Evolutionary conservation across 2,329 filamentous ascomycete genomes (phyloP), one percentile per base, ranked within the genome.

Genomic region (Graphiopsis chlorocephala): DNA sequence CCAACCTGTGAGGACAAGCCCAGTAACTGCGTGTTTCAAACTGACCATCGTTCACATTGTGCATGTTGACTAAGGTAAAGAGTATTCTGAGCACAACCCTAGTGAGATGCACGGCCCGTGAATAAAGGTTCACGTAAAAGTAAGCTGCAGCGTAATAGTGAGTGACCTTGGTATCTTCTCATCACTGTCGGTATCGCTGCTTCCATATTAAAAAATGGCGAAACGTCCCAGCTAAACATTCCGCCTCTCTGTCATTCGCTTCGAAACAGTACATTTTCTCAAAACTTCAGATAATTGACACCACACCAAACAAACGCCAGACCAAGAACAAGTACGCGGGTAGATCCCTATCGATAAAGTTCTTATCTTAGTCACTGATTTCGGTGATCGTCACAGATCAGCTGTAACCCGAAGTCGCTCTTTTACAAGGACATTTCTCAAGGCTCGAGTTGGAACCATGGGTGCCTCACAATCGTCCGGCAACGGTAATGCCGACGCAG

Each of bases 401-500:
- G 20, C n/a, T 20, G 23, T 20, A 17, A 20, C 17, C 38, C 38
- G 3, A 11, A 45, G 38, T 4, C 29, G 12, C n/a, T 4, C 38
- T 45, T 10, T 11, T 1, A 20, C 10, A 2, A 20, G 8, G 38
- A 20, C 38, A 23, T 20, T 20, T 20, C 38, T 45, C n/a, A 45
- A 20, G n/a, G n/a, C 8, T 45, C 38, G 50, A 28, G 8, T 31
- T 28, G 15, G 6, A n/a, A 53, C 4, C 33, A 64, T 64, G 61
- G 61, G 61, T n/a, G 61, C 61, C 38, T 58, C 55, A 28, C 61
- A 64, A 28, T 64, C 61, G 1, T 58, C 61, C 6, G 29, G 53
- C 20, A 52, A 33, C 28, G 38, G 25, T 25, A 61, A 5, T 14
- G 48, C 47, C 47, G 47, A 48, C 42, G 53, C 61, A 7, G 53